Evolutionary conservation across 208 protist genomes (phyloP).

Genomic region (Leishmania guyanensis): DNA sequence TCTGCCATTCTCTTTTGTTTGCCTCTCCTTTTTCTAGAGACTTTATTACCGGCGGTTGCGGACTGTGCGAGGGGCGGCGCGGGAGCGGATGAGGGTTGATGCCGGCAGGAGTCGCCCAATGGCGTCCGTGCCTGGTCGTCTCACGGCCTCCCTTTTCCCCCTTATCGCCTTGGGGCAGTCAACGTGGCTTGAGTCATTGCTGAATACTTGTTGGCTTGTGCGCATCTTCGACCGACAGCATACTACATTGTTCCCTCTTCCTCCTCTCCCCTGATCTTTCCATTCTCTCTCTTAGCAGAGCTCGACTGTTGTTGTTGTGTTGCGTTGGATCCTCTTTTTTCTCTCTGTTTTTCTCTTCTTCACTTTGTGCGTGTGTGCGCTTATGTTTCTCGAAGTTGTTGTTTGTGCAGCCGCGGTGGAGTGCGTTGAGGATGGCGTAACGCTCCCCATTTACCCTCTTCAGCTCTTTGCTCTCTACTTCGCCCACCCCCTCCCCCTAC

Average conservation of each 20-base stretch:
- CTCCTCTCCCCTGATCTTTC: not conserved
- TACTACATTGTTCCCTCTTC: not conserved
- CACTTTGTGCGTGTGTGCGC: not conserved
- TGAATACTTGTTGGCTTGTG: not conserved
- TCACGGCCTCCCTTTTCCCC: not conserved
- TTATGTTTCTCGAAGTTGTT: too few species aligned
- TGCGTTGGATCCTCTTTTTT: not conserved
- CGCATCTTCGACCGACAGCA: not conserved
- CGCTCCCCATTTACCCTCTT: not conserved
- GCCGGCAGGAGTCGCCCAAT: not conserved
- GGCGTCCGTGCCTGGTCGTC: not conserved
- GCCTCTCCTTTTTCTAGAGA: not conserved
- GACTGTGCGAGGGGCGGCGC: not conserved
- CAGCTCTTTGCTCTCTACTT: not conserved
- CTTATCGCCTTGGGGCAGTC: not conserved
- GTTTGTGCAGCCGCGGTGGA: not conserved
- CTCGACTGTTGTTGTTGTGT: too few species aligned
- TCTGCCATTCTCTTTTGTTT: not conserved
- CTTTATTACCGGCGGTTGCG: not conserved
- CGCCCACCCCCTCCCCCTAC: not conserved
- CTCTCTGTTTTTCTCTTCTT: not conserved
- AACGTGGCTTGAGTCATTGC: not conserved
- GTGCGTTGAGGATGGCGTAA: not conserved
- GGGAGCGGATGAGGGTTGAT: not conserved
- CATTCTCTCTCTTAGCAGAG: not conserved